A percentile compares a stretch with the other conserved stretches of the same genome.
Conservation (phyloP, 2,329 filamentous ascomycete genomes). For the Alternaria sp. region DNA sequence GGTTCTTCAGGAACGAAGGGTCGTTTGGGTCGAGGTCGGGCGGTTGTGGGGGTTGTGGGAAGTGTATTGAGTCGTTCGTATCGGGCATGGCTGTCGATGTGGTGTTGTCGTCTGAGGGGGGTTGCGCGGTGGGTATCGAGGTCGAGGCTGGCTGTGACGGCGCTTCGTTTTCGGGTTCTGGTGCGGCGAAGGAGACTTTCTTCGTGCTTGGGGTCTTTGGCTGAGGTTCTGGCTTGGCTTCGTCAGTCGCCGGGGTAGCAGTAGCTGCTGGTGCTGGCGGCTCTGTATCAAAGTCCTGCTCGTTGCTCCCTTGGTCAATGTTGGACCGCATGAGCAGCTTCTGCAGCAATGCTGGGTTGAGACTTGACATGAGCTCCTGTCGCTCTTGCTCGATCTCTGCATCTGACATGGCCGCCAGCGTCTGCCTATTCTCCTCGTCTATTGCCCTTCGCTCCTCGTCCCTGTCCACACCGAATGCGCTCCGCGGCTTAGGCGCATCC, state of each 20-base stretch:
- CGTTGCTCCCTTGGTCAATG: conserved; percentile 68
- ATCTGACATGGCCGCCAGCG: conserved; percentile 77
- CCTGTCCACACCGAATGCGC: conserved; percentile 30
- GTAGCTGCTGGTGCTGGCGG: conserved; percentile 1
- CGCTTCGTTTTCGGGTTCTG: conserved; percentile 16
- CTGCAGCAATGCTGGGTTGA: conserved; percentile 79
- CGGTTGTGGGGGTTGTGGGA: conserved; percentile 61
- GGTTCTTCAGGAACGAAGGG: conserved; percentile 79
- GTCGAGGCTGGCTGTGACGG: background rate
- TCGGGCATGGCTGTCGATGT: conserved; percentile 55
- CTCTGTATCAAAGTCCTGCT: conserved; percentile 42
- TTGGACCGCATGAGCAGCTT: conserved; percentile 77
- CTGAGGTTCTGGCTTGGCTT: conserved; percentile 15
- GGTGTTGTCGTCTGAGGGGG: background rate
- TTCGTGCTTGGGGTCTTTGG: conserved; percentile 24
- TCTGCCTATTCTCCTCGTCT: conserved; percentile 79
- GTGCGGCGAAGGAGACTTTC: conserved; percentile 44
- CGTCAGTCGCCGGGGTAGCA: conserved; percentile 14
- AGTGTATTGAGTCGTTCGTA: conserved; percentile 66
- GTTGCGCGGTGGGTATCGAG: background rate
- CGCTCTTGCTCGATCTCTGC: conserved; percentile 82
- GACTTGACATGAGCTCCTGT: conserved; percentile 76
- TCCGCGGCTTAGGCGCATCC: conserved; percentile 21
- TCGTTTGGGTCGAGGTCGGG: conserved; percentile 84
- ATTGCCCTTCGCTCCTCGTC: conserved; percentile 73